Base-by-base conservation (phyloP, 2,329 filamentous ascomycete genomes). In the Nothomitra cinnamomea region DNA sequence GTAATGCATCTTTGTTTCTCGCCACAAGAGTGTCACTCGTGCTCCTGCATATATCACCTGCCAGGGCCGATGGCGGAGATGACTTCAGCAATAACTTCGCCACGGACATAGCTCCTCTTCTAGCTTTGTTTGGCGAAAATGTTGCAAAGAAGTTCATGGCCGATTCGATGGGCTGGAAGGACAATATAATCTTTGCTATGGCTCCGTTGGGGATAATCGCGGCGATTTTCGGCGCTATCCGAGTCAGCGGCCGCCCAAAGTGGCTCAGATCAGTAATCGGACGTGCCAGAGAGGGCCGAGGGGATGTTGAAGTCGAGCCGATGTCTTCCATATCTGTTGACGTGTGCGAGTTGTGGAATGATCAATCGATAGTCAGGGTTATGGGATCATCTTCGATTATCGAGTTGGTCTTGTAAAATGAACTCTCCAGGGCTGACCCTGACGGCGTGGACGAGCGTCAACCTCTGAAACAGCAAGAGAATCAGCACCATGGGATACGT, bases 291-390 rank as follows among this genome's bases (percentile, higher is more conserved):
- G 61, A 63, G 45, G 62, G 58, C 36, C 53, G 48, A 1, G 54
- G 59, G 0, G 38, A 49, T 3, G 59, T 56, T 1, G 64, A 66
- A 22, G 41, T 59, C 2, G 62, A 65, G 21, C 53, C 63, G 3
- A 62, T 65, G 54, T 63, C 63, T 0, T 65, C 63, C 0, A 65
- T 61, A 0, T 64, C 58, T 40, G 54, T 57, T 17, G 61, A 65
- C 28, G 62, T 65, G 1, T 63, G 62, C 43, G 62, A 64, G 53
- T 10, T 62, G 13, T 62, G 54, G 40, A 63, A 60, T 21, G 60
- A 60, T 3, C 55, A 57, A 49, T 53, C 24, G 6, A 52, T 63
- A 24, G 57, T 61, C 13, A 55, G 61, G 38, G 52, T 19, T 57
- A 54, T 57, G 54, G 57, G 57, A 60, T n/a, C 28, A 10, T 48